A percentile compares a stretch with the other conserved stretches of the same genome.
Conservation (phyloP, 352 stramenopile genomes). For the Labyrinthula sp. region DNA sequence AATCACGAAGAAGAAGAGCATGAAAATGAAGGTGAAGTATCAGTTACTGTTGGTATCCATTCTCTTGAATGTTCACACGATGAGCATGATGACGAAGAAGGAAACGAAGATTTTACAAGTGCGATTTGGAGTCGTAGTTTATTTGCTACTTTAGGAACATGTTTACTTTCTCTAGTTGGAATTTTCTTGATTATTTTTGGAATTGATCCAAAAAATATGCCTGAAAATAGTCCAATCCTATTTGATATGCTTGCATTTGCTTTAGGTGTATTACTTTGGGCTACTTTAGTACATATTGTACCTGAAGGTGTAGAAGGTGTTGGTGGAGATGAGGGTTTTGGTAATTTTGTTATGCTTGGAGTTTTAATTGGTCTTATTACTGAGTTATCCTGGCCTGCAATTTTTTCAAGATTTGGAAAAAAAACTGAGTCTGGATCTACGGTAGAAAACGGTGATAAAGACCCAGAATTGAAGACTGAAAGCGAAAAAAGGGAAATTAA, state of each 20-base stretch:
- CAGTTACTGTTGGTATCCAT: too few species aligned
- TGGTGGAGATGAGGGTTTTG: constrained; percentile 7
- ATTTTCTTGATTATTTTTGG: constrained; percentile 10
- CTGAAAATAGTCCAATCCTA: constrained; percentile 1
- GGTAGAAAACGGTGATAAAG: too few species aligned
- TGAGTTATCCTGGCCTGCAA: constrained; percentile 4
- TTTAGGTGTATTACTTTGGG: constrained; percentile 17
- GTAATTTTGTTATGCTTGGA: constrained; percentile 4
- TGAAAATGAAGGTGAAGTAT: constrained; percentile 1
- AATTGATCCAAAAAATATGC: neutral
- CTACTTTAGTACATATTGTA: constrained; percentile 17
- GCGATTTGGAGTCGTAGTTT: constrained; percentile 8
- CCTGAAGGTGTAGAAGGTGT: constrained; percentile 9
- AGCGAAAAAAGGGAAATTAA: too few species aligned
- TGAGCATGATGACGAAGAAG: too few species aligned
- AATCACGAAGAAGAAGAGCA: constrained; percentile 11
- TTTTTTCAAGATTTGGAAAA: constrained; percentile 1
- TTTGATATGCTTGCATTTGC: constrained; percentile 14
- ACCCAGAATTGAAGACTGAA: too few species aligned
- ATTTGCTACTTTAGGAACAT: neutral
- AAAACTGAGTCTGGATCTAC: too few species aligned
- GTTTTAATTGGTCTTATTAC: constrained; percentile 14
- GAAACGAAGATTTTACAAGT: constrained; percentile 3
- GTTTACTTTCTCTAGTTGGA: constrained; percentile 3
- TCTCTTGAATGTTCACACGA: too few species aligned